A percentile compares a stretch with the other conserved stretches of the same genome.
Conservation (phyloP, 345 rosid species). For the Lumnitzera littorea region DNA sequence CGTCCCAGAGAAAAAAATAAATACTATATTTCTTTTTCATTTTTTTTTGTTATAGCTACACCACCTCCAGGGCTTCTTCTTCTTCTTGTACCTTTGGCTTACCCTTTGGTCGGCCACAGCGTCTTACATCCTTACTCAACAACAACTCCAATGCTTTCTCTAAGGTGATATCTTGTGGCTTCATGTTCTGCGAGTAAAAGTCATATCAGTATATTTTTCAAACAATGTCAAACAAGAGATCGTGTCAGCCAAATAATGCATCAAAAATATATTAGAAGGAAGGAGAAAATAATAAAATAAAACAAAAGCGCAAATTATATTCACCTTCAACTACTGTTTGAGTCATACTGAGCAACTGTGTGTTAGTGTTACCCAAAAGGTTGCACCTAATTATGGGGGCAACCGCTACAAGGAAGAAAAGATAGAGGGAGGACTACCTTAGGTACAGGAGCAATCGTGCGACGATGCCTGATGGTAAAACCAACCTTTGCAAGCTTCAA, state of each 20-base stretch:
- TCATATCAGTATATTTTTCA: background rate
- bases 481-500: conserved; percentile 65
- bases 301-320: too few relatives aligned
- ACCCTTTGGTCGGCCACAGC: conserved; percentile 61
- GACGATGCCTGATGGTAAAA: conserved; percentile 58
- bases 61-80: conserved; percentile 17
- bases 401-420: background rate
- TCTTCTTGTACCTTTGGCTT: conserved; percentile 27
- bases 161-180: conserved; percentile 50
- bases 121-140: conserved; percentile 50
- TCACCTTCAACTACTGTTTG: too few relatives aligned
- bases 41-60: conserved; percentile 1
- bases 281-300: too few relatives aligned
- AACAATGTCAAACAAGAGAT: too few relatives aligned
- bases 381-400: background rate
- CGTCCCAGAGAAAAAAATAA: too few relatives aligned
- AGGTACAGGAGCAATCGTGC: conserved; percentile 73
- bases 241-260: too few relatives aligned
- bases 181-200: conserved; percentile 37
- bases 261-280: too few relatives aligned
- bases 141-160: conserved; percentile 73
- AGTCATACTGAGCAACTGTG: too few relatives aligned
- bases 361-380: too few relatives aligned
- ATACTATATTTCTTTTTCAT: too few relatives aligned
- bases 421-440: conserved; percentile 39